A percentile compares a stretch with the other conserved stretches of the same genome.
Conservation (phyloP, 108 stramenopile species). For the Cylindrotheca fusiformis region DNA sequence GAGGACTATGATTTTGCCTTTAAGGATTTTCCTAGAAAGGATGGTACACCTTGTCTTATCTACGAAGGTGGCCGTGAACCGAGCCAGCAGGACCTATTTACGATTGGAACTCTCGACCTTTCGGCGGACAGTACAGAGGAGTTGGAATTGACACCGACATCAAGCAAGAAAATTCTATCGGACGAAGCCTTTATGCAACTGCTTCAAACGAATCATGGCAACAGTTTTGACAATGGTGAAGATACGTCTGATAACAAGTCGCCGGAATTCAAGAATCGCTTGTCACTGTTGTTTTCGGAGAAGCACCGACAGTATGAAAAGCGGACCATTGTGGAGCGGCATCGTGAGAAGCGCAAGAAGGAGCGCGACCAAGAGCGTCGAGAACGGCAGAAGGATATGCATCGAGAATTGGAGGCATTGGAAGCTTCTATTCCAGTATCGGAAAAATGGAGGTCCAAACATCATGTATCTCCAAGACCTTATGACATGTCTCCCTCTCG, state of each 20-base stretch:
- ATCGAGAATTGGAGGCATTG: constrained; percentile 26
- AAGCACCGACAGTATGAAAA: constrained; percentile 35
- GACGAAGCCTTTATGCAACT: constrained; percentile 24
- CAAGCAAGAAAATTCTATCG: constrained; percentile 5
- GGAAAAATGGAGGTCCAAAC: background rate
- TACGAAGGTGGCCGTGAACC: constrained; percentile 19
- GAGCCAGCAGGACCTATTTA: background rate
- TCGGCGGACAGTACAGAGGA: background rate
- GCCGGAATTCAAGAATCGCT: constrained; percentile 15
- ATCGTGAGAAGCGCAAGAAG: constrained; percentile 23
- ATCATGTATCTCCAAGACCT: constrained; percentile 3
- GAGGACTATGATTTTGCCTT: constrained; percentile 47
- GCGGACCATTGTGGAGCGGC: constrained; percentile 29
- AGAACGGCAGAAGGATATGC: constrained; percentile 35
- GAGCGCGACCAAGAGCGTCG: constrained; percentile 25
- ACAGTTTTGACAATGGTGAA: constrained; percentile 1
- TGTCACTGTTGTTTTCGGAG: constrained; percentile 23
- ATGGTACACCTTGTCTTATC: constrained; percentile 69
- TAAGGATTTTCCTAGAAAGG: constrained; percentile 59
- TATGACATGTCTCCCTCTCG: background rate
- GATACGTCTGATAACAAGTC: constrained; percentile 10
- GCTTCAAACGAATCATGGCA: constrained; percentile 1
- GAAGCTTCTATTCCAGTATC: constrained; percentile 18
- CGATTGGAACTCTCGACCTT: background rate
- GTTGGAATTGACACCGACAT: too few relatives aligned